Base-by-base conservation (phyloP, 805 yeast species). In the Candida chauliodis region DNA sequence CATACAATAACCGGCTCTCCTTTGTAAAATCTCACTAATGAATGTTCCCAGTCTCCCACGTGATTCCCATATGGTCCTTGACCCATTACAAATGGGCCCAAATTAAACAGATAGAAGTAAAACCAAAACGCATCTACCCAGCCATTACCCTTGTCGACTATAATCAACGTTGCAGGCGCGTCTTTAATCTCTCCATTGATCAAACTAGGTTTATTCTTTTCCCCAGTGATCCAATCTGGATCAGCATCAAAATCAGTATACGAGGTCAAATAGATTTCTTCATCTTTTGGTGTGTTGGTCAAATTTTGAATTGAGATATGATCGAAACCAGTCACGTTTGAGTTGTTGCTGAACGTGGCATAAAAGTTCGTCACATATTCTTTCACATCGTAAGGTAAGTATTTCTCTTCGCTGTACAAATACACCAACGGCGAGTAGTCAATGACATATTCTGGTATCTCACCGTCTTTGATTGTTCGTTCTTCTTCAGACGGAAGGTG, bases 31-130 rank as follows among this genome's bases (percentile, higher is more conserved):
- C 99, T 69, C 10, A 89, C 91, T 24, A 91, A 63, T 1, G 95
- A 79, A 58, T 91, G 99, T 51, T 91, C 99, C 99, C 99, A 91
- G 64, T 91, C 99, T 5, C 98, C 99, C 23, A 93, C 79, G 55
- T 91, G 99, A 56, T 91, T 85, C 0, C 99, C 99, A 67, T 84
- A 93, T 0, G 99, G 99, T 0, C 99, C 99, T 25, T 77, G 75
- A 2, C 98, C 98, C 97, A 91, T 89, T 8, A 91, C 97, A 62
- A 81, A 91, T 0, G 99, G 97, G 0, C 99, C 99, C 47, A 86
- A 67, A 56, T 91, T 91, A 67, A 91, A 91, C 2, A 95, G 83
- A 56, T 93, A 91, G 55, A 91, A 91, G 55, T 87, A 90, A 58
- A 91, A 93, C 97, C 98, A 91, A 56, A 77, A 91, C 0, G 97